These are phyloP conservation scores for Solanum corneliomulleri DNA, from an alignment of 257 asterid species.

Conservation along the genomic window DNA sequence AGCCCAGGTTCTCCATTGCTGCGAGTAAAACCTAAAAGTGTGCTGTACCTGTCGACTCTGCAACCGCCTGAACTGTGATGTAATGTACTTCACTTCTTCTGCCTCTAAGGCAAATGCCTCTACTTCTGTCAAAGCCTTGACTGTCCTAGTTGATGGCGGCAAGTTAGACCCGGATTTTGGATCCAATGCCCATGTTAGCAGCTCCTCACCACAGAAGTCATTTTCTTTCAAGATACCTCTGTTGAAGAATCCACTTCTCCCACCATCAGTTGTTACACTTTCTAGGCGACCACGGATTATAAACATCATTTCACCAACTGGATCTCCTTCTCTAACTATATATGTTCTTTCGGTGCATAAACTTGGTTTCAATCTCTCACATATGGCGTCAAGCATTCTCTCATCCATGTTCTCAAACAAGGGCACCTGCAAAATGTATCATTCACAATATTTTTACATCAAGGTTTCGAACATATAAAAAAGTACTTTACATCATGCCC, in stretches of 20 bases:
- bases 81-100: conserved; percentile 76
- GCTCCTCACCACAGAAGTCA: conserved; percentile 97
- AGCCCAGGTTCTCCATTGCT: conserved; percentile 99
- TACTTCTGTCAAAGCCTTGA: conserved; percentile 82
- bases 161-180: conserved; percentile 75
- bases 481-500: not conserved
- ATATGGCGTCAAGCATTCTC: conserved; percentile 84
- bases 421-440: conserved; percentile 53
- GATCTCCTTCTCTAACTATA: conserved; percentile 90
- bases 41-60: conserved; percentile 97
- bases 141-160: conserved; percentile 92
- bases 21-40: conserved; percentile 87
- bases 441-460: not conserved
- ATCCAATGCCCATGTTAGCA: conserved; percentile 95
- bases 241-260: conserved; percentile 91
- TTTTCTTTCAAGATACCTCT: conserved; percentile 70
- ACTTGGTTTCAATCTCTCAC: conserved; percentile 94
- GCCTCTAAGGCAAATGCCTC: conserved; percentile 92
- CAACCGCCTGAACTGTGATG: conserved; percentile 81
- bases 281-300: conserved; percentile 92
- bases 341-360: conserved; percentile 71
- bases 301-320: conserved; percentile 85
- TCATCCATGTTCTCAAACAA: conserved; percentile 97
- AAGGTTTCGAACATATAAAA: not conserved
- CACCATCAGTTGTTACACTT: conserved; percentile 95